A percentile compares a stretch with the other conserved stretches of the same genome.
These are phyloP conservation scores for Geotrichum restrictum DNA, from an alignment of 1,139 yeast species.

Conservation along the genomic window DNA sequence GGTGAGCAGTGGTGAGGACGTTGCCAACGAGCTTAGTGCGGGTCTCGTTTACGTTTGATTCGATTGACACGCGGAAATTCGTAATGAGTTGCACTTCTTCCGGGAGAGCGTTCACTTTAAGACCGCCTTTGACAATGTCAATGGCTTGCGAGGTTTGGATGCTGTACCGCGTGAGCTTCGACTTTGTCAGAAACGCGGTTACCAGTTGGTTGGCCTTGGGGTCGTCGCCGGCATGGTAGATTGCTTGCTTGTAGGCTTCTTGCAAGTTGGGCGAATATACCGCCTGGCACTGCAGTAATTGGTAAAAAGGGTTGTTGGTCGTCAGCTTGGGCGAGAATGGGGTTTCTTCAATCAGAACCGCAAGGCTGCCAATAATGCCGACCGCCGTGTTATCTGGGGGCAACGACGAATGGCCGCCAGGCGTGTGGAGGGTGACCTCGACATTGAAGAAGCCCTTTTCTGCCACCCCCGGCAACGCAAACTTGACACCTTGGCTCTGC, in stretches of 20 bases:
- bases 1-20: constrained; percentile 43
- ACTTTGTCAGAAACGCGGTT: constrained; percentile 14
- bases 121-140: constrained; percentile 59
- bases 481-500: constrained; percentile 44
- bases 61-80: constrained; percentile 55
- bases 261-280: constrained; percentile 37
- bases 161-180: constrained; percentile 39
- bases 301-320: constrained; percentile 48
- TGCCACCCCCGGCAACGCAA: constrained; percentile 58
- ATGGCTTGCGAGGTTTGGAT: constrained; percentile 60
- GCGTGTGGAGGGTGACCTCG: constrained; percentile 47
- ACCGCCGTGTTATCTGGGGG: constrained; percentile 73
- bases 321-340: constrained; percentile 48
- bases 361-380: constrained; percentile 59
- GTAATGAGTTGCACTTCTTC: constrained; percentile 53
- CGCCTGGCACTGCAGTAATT: constrained; percentile 48
- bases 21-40: constrained; percentile 40
- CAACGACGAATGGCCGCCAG: constrained; percentile 72
- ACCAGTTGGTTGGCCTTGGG: constrained; percentile 19
- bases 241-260: constrained; percentile 21
- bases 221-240: constrained; percentile 19
- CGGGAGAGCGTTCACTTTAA: constrained; percentile 64
- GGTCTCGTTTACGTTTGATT: constrained; percentile 44
- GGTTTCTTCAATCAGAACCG: constrained; percentile 48
- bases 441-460: constrained; percentile 65